phyloP scores from a whole-genome alignment of 164 flowering plant species.

The Berberis vulgaris region DNA sequence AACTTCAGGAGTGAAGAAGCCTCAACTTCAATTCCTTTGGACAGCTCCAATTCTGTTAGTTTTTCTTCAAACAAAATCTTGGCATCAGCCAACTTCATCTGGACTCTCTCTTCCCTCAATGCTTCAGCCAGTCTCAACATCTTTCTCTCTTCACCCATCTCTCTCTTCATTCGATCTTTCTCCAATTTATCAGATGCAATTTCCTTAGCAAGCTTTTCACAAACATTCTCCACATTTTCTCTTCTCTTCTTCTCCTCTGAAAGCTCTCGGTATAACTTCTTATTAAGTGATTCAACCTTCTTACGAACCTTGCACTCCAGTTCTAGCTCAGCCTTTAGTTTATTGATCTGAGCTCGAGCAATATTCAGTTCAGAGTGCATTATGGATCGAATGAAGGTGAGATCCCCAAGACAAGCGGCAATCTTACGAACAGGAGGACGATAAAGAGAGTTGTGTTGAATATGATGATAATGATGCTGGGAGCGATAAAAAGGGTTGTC shows the following conservation, averaged over 20 bases:
- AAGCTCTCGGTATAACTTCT: constrained; percentile 34
- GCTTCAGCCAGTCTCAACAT: constrained; percentile 65
- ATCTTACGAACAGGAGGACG: constrained; percentile 32
- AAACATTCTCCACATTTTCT: constrained; percentile 34
- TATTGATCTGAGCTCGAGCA: constrained; percentile 38
- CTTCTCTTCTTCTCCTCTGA: constrained; percentile 42
- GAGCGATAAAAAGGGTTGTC: constrained; percentile 50
- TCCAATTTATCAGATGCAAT: constrained; percentile 25
- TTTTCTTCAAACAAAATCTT: constrained; percentile 50
- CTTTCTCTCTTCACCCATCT: constrained; percentile 56
- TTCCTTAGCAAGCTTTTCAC: constrained; percentile 41
- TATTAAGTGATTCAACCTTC: constrained; percentile 40
- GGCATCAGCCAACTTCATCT: constrained; percentile 67
- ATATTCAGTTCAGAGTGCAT: constrained; percentile 48
- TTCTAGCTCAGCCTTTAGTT: constrained; percentile 47
- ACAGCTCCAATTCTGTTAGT: constrained; percentile 27
- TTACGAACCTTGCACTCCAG: constrained; percentile 40
- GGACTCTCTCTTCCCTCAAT: constrained; percentile 66
- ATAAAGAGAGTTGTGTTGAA: constrained; percentile 16
- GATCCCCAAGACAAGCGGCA: constrained; percentile 48
- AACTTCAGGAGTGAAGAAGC: not conserved
- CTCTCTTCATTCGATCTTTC: constrained; percentile 31
- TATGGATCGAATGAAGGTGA: constrained; percentile 29
- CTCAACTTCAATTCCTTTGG: constrained; percentile 7
- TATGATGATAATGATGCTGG: constrained; percentile 9